Conservation (phyloP, 768 basidiomycete genomes). For the Leccinum broughii region DNA sequence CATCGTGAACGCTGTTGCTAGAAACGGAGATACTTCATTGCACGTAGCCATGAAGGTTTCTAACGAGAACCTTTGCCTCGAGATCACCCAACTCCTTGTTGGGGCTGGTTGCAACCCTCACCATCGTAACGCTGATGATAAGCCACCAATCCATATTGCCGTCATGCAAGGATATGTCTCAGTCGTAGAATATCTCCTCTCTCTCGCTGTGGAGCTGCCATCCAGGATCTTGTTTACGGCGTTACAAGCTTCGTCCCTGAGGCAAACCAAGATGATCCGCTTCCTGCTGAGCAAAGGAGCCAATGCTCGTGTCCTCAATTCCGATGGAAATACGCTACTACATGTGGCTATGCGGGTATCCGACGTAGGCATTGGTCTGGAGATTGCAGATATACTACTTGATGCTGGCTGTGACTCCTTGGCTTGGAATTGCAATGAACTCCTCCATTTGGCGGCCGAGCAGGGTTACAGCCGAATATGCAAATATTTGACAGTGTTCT, state of each 20-base stretch:
- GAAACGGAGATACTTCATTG: too few relatives aligned
- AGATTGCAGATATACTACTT: too few relatives aligned
- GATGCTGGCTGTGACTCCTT: too few relatives aligned
- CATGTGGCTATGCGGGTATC: too few relatives aligned
- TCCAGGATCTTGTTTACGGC: constrained; percentile 1
- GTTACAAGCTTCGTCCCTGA: neutral
- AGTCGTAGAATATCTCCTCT: neutral
- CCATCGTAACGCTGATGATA: neutral
- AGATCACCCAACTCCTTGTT: neutral
- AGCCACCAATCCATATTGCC: neutral
- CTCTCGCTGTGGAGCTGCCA: neutral
- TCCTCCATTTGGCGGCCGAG: too few relatives aligned
- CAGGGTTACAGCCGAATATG: too few relatives aligned
- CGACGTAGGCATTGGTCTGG: too few relatives aligned
- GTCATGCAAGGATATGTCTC: neutral
- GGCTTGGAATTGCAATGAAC: too few relatives aligned
- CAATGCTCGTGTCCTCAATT: too few relatives aligned
- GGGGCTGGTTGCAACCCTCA: neutral
- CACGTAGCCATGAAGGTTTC: too few relatives aligned
- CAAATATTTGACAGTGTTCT: too few relatives aligned
- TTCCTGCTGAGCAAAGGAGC: neutral
- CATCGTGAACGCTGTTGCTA: neutral
- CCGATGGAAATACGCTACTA: too few relatives aligned
- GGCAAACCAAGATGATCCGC: neutral
- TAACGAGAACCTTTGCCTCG: neutral